Evolutionary conservation across 768 basidiomycete species (phyloP).

Genomic region (Suillus occidentalis): DNA sequence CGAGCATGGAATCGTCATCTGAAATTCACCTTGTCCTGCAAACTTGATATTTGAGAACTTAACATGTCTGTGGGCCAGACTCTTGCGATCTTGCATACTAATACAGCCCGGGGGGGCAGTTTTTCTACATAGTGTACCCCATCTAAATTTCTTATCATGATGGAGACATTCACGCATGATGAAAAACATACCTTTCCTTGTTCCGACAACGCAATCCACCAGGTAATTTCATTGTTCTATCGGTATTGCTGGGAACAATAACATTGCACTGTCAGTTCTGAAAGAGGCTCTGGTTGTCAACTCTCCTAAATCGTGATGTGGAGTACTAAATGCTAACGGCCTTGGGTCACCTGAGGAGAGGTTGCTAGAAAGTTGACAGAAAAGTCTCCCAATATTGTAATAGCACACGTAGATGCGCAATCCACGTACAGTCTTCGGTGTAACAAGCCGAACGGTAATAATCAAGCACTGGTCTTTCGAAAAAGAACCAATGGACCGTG

Average conservation of each 20-base stretch:
- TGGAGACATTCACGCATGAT: neutral
- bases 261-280: too few species aligned
- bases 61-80: neutral
- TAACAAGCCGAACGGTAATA: too few species aligned
- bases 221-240: constrained; percentile 9
- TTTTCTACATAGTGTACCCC: neutral
- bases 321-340: too few species aligned
- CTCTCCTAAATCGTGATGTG: too few species aligned
- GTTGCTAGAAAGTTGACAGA: neutral
- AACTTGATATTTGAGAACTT: constrained; percentile 18
- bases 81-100: neutral
- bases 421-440: neutral
- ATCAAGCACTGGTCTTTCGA: too few species aligned
- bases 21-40: constrained; percentile 9
- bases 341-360: too few species aligned
- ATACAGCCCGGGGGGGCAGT: accelerated
- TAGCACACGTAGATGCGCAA: neutral
- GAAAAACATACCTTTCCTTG: constrained; percentile 16
- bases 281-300: too few species aligned
- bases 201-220: constrained; percentile 21
- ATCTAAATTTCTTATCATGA: constrained; percentile 9
- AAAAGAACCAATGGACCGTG: too few species aligned
- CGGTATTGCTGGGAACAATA: too few species aligned
- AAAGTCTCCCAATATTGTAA: constrained; percentile 14
- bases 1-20: constrained; percentile 20